Percentiles rank a stretch among this genome's conserved stretches.
These are phyloP conservation scores for Purpureocillium lavendulum DNA, from an alignment of 2,329 filamentous ascomycete genomes.

Conservation along the genomic window DNA sequence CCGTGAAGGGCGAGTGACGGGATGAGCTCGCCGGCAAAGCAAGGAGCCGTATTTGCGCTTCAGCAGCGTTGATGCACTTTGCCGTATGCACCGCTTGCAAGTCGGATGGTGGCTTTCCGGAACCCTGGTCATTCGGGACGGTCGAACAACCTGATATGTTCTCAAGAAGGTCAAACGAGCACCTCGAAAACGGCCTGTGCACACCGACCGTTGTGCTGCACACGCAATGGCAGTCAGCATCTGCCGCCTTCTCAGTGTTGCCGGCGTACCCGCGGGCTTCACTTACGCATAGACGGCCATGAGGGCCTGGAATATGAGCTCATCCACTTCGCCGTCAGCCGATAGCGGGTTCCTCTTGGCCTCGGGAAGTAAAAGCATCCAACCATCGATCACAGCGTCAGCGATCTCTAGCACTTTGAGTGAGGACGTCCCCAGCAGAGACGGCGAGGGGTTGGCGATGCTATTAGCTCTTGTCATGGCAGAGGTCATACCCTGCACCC, in stretches of 20 bases:
- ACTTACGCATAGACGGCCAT: conserved; percentile 55
- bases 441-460: conserved; percentile 15
- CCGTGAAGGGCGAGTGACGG: conserved; percentile 28
- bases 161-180: conserved; percentile 28
- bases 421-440: conserved; percentile 14
- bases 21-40: conserved; percentile 24
- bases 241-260: no score
- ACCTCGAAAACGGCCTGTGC: conserved; percentile 29
- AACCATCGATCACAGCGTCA: conserved; percentile 28
- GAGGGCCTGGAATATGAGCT: conserved; percentile 75
- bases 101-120: no score
- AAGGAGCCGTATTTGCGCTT: conserved; percentile 28
- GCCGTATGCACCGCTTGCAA: conserved; percentile 23
- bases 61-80: conserved; percentile 25
- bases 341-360: conserved; percentile 22
- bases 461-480: conserved; percentile 28
- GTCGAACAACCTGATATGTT: conserved; percentile 19
- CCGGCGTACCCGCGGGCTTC: no score
- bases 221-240: not conserved
- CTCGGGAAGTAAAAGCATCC: conserved; percentile 27
- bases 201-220: conserved; percentile 21
- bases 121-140: no score
- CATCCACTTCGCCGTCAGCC: conserved; percentile 40
- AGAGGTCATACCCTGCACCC: conserved; percentile 19
- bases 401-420: conserved; percentile 20